Percentiles rank a stretch among this genome's conserved stretches.
These are phyloP conservation scores for Pseudevernia furfuracea DNA, from an alignment of 495 filamentous ascomycete genomes.

Conservation along the genomic window DNA sequence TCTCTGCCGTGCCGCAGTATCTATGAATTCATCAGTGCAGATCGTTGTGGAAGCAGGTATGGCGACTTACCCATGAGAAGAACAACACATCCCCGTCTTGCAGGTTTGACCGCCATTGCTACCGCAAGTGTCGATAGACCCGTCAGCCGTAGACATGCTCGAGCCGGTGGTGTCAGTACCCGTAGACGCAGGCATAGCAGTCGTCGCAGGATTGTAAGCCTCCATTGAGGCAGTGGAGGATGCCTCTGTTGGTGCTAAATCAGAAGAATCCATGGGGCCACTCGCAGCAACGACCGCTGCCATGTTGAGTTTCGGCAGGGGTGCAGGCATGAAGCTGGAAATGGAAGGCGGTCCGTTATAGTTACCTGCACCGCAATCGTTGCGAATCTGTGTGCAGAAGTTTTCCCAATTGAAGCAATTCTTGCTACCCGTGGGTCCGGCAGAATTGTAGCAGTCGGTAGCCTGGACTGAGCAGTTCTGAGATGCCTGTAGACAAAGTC, in stretches of 20 bases:
- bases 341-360: constrained; percentile 49
- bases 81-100: constrained; percentile 25
- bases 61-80: constrained; percentile 20
- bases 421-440: constrained; percentile 48
- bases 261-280: constrained; percentile 12
- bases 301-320: constrained; percentile 18
- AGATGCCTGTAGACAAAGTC: constrained; percentile 27
- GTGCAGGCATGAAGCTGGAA: constrained; percentile 36
- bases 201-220: constrained; percentile 3
- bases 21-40: constrained; percentile 15
- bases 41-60: background rate
- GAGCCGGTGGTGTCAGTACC: background rate
- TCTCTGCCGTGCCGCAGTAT: constrained; percentile 35
- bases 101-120: constrained; percentile 25
- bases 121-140: constrained; percentile 25
- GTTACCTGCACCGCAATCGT: constrained; percentile 39
- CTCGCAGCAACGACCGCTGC: constrained; percentile 11
- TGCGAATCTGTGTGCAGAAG: constrained; percentile 49
- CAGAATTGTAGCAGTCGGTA: constrained; percentile 46
- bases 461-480: constrained; percentile 52
- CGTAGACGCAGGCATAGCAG: constrained; percentile 9
- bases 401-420: constrained; percentile 53
- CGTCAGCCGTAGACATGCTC: background rate
- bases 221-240: constrained; percentile 1
- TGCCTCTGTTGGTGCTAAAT: background rate